Evolutionary conservation across 2,329 filamentous ascomycete genomes (phyloP), one percentile per base, ranked within the genome.

Genomic region (Aspergillus sp.): DNA sequence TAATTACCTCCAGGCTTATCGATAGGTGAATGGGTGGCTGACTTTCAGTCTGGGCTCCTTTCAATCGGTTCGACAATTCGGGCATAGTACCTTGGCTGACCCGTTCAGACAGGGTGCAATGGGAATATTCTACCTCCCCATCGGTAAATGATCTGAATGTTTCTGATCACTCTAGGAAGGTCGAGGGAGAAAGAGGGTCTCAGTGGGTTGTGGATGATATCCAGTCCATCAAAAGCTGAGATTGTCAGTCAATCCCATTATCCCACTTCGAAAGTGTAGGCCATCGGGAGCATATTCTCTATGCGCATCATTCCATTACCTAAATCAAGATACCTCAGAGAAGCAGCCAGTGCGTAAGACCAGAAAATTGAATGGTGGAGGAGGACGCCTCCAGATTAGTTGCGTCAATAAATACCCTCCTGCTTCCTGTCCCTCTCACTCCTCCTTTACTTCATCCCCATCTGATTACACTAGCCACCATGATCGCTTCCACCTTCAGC

Each of bases 401-500:
- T 17, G 16, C 14, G 6, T 8, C 35, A n/a, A 42, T 42, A 42
- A 42, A 42, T 42, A 42, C 17, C 11, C 16, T 6, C 40, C 26
- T 30, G 26, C 26, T 30, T 30, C 26, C 26, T 30, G 26, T 8
- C 26, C 26, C 26, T 9, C 26, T 30, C 26, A 1, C 11, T 52
- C 19, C 17, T 6, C 9, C 10, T 14, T 42, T 13, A 20, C 16
- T 41, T 40, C 10, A 14, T n/a, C 41, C 24, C 3, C n/a, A 16
- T 16, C 19, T 11, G 11, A 17, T 3, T 4, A 10, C n/a, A 13
- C 16, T 20, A 8, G 2, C 14, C 45, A 47, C 19, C 45, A 67
- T 66, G 64, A 55, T 65, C 32, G 20, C 55, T 24, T 55, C 56
- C 2, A 35, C 53, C 3, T 26, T 56, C 3, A 55, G 45, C 17